phyloP scores from a whole-genome alignment of 129 eudicot genomes.

The Erigeron canadensis region DNA sequence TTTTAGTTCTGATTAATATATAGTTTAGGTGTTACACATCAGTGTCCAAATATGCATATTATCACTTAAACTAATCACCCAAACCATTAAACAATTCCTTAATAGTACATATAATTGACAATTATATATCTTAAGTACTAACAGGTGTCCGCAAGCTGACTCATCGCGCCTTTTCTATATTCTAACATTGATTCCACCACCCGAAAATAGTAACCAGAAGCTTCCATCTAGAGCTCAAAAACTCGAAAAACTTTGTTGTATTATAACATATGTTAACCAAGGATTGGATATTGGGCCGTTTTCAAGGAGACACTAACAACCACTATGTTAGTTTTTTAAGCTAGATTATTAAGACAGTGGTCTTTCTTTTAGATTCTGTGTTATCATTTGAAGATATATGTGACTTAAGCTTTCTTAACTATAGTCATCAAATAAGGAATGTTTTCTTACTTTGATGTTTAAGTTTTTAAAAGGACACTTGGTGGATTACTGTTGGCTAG shows the following conservation, averaged over 20 bases:
- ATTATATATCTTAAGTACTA: constrained; percentile 16
- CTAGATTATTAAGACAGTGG: constrained; percentile 29
- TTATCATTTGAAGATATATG: constrained; percentile 30
- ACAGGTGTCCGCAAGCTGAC: constrained; percentile 62
- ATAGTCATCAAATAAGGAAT: constrained; percentile 33
- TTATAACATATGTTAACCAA: constrained; percentile 38
- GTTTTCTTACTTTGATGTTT: constrained; percentile 34
- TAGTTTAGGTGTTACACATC: constrained; percentile 39
- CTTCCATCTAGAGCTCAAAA: constrained; percentile 34
- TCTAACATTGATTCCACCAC: constrained; percentile 42
- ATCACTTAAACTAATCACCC: constrained; percentile 39
- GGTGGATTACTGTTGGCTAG: constrained; percentile 16
- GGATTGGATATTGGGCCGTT: constrained; percentile 44
- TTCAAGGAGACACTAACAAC: constrained; percentile 55
- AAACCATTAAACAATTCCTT: constrained; percentile 31
- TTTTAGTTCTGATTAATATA: constrained; percentile 21
- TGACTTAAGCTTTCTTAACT: constrained; percentile 24
- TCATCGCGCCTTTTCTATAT: constrained; percentile 38
- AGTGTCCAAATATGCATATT: constrained; percentile 29
- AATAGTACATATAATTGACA: constrained; percentile 30
- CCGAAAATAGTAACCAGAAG: constrained; percentile 45
- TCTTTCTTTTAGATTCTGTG: constrained; percentile 35
- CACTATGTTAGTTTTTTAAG: constrained; percentile 39
- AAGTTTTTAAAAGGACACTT: constrained; percentile 30
- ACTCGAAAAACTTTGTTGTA: constrained; percentile 16